phyloP scores from a whole-genome alignment of 2,329 filamentous ascomycete genomes.

The Arthrobotrys pseudoclavata region DNA sequence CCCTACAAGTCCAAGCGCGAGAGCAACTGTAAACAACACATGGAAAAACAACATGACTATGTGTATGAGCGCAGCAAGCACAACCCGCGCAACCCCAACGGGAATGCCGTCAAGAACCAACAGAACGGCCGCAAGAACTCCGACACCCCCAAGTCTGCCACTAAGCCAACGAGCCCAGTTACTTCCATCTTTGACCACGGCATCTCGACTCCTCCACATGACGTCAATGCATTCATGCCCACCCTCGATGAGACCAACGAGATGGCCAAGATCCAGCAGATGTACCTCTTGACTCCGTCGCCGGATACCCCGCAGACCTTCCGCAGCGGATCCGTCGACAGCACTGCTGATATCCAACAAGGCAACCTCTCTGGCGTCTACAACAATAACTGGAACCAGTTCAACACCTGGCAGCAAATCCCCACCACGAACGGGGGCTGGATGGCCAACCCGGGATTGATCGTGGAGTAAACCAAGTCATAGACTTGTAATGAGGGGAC shows the following conservation, averaged over 20 bases:
- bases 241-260: conserved; percentile 54
- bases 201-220: conserved; percentile 59
- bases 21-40: conserved; percentile 98
- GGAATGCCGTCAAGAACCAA: conserved; percentile 40
- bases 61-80: conserved; percentile 92
- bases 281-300: conserved; percentile 54
- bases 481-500: conserved; percentile 9
- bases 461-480: conserved; percentile 44
- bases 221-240: conserved; percentile 55
- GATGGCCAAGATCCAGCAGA: conserved; percentile 59
- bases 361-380: conserved; percentile 56
- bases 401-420: conserved; percentile 56
- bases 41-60: conserved; percentile 96
- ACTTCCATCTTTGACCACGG: conserved; percentile 54
- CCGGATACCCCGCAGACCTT: conserved; percentile 58
- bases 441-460: conserved; percentile 46
- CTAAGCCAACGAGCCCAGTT: conserved; percentile 33
- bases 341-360: conserved; percentile 56
- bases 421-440: conserved; percentile 47
- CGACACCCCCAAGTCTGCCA: conserved; percentile 41
- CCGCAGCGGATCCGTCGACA: conserved; percentile 58
- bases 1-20: conserved; percentile 95
- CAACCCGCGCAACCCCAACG: conserved; percentile 69
- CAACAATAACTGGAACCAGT: conserved; percentile 56
- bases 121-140: conserved; percentile 53